phyloP scores from a whole-genome alignment of 805 yeast species.

The Schwanniomyces yamadae region DNA sequence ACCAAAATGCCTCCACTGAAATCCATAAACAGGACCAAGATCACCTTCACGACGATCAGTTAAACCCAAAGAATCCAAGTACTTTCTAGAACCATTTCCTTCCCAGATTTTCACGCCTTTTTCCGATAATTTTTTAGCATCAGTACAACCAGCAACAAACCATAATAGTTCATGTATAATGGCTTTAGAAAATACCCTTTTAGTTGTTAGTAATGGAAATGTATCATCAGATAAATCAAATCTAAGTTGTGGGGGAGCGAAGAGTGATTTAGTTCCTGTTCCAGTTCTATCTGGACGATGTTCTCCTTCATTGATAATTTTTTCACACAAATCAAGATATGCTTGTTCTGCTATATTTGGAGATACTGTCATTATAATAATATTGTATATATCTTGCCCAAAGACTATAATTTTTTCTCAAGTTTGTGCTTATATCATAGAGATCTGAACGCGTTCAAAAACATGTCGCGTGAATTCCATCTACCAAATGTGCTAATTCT shows the following conservation, averaged over 20 bases:
- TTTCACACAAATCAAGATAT: slow-evolving; percentile 75
- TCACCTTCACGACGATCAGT: slow-evolving; percentile 85
- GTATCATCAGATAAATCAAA: slow-evolving; percentile 69
- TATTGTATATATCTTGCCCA: too few relatives aligned
- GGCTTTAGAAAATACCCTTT: slow-evolving; percentile 85
- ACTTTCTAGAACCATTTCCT: slow-evolving; percentile 95
- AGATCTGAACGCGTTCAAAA: too few relatives aligned
- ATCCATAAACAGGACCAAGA: slow-evolving; percentile 97
- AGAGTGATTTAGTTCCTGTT: slow-evolving; percentile 86
- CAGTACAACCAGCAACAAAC: slow-evolving; percentile 90
- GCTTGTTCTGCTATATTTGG: slow-evolving; percentile 70
- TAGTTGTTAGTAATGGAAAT: slow-evolving; percentile 91
- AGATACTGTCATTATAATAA: slow-evolving; percentile 20
- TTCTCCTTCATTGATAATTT: slow-evolving; percentile 83
- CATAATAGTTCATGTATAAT: slow-evolving; percentile 87
- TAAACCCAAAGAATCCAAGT: slow-evolving; percentile 79
- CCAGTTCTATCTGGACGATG: slow-evolving; percentile 95
- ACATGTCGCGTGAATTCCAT: too few relatives aligned
- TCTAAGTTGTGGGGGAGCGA: slow-evolving; percentile 95
- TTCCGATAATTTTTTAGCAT: slow-evolving; percentile 73
- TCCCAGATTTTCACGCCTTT: slow-evolving; percentile 98
- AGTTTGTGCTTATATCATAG: too few relatives aligned
- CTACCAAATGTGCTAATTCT: too few relatives aligned
- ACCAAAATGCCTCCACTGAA: slow-evolving; percentile 99
- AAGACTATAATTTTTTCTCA: too few relatives aligned